Percentiles rank a stretch among this genome's conserved stretches.
phyloP scores from a whole-genome alignment of 2,329 filamentous ascomycete species.

The Fusarium humuli region DNA sequence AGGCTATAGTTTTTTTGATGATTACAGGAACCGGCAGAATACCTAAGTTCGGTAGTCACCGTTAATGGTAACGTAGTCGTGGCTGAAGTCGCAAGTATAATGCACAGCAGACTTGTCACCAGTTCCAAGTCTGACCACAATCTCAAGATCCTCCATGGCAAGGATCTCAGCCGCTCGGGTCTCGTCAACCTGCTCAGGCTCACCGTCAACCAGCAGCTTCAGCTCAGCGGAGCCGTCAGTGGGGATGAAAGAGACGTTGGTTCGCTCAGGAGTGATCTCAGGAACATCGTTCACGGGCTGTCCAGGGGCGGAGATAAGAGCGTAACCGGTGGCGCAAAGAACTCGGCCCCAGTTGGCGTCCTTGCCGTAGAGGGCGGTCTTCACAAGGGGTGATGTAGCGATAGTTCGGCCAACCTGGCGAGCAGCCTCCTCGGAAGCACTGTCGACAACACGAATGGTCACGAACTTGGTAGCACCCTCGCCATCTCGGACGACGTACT shows the following conservation, averaged over 20 bases:
- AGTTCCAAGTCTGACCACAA: constrained; percentile 78
- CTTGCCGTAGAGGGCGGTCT: constrained; percentile 95
- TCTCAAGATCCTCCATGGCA: constrained; percentile 81
- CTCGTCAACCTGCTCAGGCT: constrained; percentile 84
- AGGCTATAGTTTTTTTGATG: constrained; percentile 2
- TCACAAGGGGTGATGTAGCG: constrained; percentile 91
- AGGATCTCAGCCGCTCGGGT: constrained; percentile 80
- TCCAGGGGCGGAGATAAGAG: constrained; percentile 70
- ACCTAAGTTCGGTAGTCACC: constrained; percentile 73
- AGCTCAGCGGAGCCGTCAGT: constrained; percentile 81
- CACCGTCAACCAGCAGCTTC: constrained; percentile 80
- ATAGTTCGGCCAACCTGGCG: constrained; percentile 87
- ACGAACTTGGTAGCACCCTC: constrained; percentile 99
- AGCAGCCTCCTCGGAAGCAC: constrained; percentile 75
- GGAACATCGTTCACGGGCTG: constrained; percentile 68
- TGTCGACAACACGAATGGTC: constrained; percentile 84
- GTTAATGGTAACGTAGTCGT: constrained; percentile 80
- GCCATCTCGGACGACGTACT: constrained; percentile 94
- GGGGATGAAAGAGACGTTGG: constrained; percentile 82
- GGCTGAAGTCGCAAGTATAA: constrained; percentile 89
- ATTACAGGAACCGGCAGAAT: not conserved
- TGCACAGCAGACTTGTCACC: constrained; percentile 76
- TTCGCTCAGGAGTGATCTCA: constrained; percentile 75
- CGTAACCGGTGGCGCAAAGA: constrained; percentile 91
- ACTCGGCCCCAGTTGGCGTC: constrained; percentile 99